phyloP scores from a whole-genome alignment of 257 asterid genomes.

The Solanum etuberosum region DNA sequence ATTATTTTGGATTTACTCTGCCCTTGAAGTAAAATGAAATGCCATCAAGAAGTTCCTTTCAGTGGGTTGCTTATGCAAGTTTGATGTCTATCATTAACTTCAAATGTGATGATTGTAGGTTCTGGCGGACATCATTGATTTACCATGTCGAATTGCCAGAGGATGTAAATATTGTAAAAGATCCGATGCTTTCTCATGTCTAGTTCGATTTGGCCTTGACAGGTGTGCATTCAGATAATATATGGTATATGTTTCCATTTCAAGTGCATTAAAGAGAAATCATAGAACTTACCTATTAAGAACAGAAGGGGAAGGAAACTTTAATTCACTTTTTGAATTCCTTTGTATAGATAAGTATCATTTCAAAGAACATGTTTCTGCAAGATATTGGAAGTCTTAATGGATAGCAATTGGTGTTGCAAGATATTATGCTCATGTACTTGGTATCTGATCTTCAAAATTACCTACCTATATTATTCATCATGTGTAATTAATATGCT shows the following conservation, averaged over 20 bases:
- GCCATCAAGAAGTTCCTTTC: not conserved
- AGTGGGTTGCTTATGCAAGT: not conserved
- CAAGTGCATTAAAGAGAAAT: not conserved
- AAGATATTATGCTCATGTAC: not conserved
- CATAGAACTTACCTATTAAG: not conserved
- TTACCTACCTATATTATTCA: not conserved
- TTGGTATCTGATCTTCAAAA: not conserved
- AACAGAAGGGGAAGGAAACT: not conserved
- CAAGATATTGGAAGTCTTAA: not conserved
- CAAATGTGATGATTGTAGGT: conserved; percentile 42
- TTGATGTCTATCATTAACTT: conserved; percentile 2
- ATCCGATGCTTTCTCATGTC: conserved; percentile 87
- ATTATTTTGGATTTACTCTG: not conserved
- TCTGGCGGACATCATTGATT: conserved; percentile 75
- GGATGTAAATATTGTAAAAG: conserved; percentile 81
- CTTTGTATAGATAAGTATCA: not conserved
- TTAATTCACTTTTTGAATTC: not conserved
- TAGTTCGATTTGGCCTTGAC: conserved; percentile 77
- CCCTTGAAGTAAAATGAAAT: not conserved
- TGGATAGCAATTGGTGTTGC: not conserved
- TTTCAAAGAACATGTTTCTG: not conserved
- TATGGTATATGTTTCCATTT: not conserved
- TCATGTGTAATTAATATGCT: not conserved
- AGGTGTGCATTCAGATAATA: conserved; percentile 32
- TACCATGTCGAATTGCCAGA: conserved; percentile 93